A percentile compares a stretch with the other conserved stretches of the same genome.
These are phyloP conservation scores for Psilocybe azurescens DNA, from an alignment of 768 basidiomycete genomes.

Conservation along the genomic window DNA sequence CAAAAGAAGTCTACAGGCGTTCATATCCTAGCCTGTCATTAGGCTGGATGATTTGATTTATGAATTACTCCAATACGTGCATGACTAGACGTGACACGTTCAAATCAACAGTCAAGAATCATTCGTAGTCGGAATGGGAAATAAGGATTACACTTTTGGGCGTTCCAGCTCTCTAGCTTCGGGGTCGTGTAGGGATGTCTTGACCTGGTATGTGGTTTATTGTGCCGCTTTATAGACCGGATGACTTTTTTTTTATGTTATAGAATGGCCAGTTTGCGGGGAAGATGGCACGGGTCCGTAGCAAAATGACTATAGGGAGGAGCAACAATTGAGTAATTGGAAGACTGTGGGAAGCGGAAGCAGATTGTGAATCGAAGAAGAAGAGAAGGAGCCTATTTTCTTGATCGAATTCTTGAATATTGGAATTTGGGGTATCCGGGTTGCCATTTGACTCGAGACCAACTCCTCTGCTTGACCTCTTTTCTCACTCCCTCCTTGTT, in stretches of 20 bases:
- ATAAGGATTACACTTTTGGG: constrained; percentile 5
- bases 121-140: not conserved
- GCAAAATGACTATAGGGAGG: not conserved
- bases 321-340: constrained; percentile 21
- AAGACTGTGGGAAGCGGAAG: constrained; percentile 19
- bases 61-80: constrained; percentile 10
- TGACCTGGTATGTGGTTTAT: not conserved
- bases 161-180: not conserved
- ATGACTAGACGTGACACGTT: constrained; percentile 12
- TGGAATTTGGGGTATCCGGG: constrained; percentile 9
- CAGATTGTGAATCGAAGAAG: constrained; percentile 11
- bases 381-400: constrained; percentile 14
- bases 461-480: not conserved
- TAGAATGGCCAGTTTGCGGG: not conserved
- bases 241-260: not conserved
- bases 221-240: not conserved
- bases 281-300: not conserved
- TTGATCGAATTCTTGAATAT: constrained; percentile 14
- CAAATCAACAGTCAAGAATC: constrained; percentile 10
- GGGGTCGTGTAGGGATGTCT: not conserved
- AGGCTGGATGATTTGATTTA: constrained; percentile 11
- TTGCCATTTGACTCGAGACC: constrained; percentile 3
- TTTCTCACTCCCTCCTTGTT: constrained; percentile 3
- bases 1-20: not conserved
- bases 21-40: constrained; percentile 5